Base-by-base conservation (phyloP, 495 filamentous ascomycete genomes). In the Penicillium lagena region DNA sequence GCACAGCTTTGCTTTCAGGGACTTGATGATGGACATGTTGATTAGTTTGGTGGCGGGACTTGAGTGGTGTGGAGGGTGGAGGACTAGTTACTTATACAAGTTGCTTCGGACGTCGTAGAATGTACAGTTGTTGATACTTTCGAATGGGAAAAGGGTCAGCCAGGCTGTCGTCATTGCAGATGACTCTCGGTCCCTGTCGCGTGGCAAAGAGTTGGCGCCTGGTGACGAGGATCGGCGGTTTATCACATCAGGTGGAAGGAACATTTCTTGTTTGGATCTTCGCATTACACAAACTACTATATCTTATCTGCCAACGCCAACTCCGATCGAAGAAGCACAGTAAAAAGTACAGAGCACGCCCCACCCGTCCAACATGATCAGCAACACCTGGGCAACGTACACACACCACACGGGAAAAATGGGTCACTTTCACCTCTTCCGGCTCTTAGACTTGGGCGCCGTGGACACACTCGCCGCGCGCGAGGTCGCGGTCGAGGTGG, bases 391-490 rank as follows among this genome's bases (percentile, higher is more conserved):
- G 29, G 17, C 13, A 46, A 45, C 49, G 53, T 50, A 50, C 37
- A 56, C 39, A 39, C 30, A 35, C 35, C 6, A 34, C 40, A 40
- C 37, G 31, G n/a, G n/a, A 28, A 22, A 17, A 13, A 35, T 31
- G 12, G 12, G 29, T 33, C 15, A 37, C n/a, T 29, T 45, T 70
- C 50, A 74, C 50, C 59, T 69, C 66, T 81, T 82, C 13, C 62
- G 60, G 33, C 57, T 62, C 58, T 77, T 79, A 0, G 62, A 51
- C 49, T 77, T 78, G 12, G 68, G 52, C 13, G 65, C 67, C 9
- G 69, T 62, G 7, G 71, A 72, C 15, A 81, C 73, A 56, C 80
- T 83, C 22, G 67, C 71, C 33, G 78, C 80, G 29, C 80, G 66
- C 6, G 80, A 83, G 6, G 71, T 78, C 13, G 66, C 59, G 0